Evolutionary conservation across 768 basidiomycete genomes (phyloP).

Genomic region (Termitomyces sp.): DNA sequence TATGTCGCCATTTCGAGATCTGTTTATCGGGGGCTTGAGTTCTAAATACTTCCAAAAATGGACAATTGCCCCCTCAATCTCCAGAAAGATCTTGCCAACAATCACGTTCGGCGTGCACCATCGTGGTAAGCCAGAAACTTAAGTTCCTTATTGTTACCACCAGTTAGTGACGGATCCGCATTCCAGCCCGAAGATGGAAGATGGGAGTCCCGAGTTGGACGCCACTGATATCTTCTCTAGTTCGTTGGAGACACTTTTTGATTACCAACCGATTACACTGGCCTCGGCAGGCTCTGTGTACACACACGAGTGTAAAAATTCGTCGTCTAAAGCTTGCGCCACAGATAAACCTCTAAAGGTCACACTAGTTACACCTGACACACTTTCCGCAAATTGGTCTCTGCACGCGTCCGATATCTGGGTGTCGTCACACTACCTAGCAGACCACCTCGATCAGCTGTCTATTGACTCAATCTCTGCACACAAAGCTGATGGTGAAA

Average conservation of each 20-base stretch:
- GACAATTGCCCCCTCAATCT: neutral
- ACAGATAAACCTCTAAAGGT: conserved; percentile 22
- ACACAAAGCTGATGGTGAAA: neutral
- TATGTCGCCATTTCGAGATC: neutral
- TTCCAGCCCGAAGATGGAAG: conserved; percentile 5
- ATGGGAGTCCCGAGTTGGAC: conserved; percentile 20
- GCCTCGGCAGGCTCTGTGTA: conserved; percentile 51
- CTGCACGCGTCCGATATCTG: conserved; percentile 77
- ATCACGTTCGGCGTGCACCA: conserved; percentile 2
- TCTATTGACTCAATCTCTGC: conserved; percentile 2
- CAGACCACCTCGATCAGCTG: conserved; percentile 48
- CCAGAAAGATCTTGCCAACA: neutral
- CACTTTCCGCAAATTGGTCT: conserved; percentile 63
- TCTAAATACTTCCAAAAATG: conserved; percentile 5
- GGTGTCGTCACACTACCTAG: conserved; percentile 61
- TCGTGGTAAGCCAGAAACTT: conserved; percentile 1
- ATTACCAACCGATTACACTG: conserved; percentile 53
- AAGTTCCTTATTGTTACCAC: neutral
- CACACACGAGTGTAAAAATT: conserved; percentile 30
- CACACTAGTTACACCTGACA: conserved; percentile 56
- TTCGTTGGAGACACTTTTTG: conserved; percentile 59
- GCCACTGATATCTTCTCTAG: conserved; percentile 67
- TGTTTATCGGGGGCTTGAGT: conserved; percentile 7
- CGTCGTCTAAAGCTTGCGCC: conserved; percentile 12
- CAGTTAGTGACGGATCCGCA: neutral